These are phyloP conservation scores for Monocercomonoides exilis DNA, from an alignment of 78 protist species.

Conservation along the genomic window DNA sequence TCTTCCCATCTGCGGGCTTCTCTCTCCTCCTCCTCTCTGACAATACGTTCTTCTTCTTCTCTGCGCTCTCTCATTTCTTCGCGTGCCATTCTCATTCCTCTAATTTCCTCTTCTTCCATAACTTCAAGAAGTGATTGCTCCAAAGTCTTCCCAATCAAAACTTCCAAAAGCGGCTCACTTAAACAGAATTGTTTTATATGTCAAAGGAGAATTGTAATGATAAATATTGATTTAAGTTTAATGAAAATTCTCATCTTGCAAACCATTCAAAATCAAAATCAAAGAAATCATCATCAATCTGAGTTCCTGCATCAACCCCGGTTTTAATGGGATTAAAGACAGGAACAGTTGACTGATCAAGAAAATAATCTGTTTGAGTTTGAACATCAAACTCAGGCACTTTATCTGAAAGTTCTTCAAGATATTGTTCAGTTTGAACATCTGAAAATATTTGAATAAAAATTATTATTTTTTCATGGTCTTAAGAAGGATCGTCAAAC, in stretches of 20 bases:
- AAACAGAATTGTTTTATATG: not conserved
- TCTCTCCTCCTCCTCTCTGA: conserved; percentile 65
- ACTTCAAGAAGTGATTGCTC: conserved; percentile 73
- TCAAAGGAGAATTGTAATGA: not conserved
- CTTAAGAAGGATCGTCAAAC: too few species aligned
- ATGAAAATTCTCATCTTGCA: not conserved
- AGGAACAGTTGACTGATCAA: conserved; percentile 66
- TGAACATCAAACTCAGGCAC: conserved; percentile 26
- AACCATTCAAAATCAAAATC: conserved; percentile 72
- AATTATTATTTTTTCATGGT: not conserved
- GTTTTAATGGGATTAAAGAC: conserved; percentile 50
- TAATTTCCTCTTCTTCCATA: conserved; percentile 75
- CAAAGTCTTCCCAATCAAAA: conserved; percentile 65
- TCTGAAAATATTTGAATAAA: not conserved
- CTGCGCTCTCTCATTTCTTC: conserved; percentile 45
- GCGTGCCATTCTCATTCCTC: conserved; percentile 42
- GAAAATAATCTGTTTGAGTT: conserved; percentile 54
- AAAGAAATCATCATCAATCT: conserved; percentile 71
- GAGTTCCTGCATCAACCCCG: conserved; percentile 57
- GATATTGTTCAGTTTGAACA: conserved; percentile 51
- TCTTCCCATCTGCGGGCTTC: conserved; percentile 60
- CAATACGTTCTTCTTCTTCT: conserved; percentile 49
- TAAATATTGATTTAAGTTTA: not conserved
- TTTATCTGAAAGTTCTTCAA: conserved; percentile 42
- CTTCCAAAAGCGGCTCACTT: conserved; percentile 69